phyloP scores from a whole-genome alignment of 495 filamentous ascomycete genomes.

The Aspergillus affinis region DNA sequence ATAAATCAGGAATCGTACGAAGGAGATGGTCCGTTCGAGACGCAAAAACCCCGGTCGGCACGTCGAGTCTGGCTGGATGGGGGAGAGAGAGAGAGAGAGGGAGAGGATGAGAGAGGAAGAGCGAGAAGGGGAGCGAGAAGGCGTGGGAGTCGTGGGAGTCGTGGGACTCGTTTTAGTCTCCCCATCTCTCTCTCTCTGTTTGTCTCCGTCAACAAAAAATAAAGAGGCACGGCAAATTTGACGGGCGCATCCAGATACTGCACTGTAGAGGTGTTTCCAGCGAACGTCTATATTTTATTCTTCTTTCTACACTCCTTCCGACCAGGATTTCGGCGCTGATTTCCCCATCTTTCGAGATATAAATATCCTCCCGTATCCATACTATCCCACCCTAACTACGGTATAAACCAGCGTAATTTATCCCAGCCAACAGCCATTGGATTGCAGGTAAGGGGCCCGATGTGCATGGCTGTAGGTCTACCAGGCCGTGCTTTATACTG shows the following conservation, averaged over 20 bases:
- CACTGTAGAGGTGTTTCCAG: too few species aligned
- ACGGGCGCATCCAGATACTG: too few species aligned
- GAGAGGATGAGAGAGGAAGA: conserved; percentile 8
- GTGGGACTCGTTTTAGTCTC: conserved; percentile 11
- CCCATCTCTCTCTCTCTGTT: not conserved
- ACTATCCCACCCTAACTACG: too few species aligned
- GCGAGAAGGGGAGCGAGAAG: conserved; percentile 17
- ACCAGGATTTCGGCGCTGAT: not conserved
- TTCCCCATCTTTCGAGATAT: not conserved
- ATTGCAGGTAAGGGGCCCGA: not conserved
- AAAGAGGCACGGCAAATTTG: not conserved
- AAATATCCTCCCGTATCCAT: not conserved
- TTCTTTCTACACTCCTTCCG: not conserved
- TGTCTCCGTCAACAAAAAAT: too few species aligned
- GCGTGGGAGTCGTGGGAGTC: conserved; percentile 20
- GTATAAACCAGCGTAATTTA: too few species aligned
- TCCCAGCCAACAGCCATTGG: not conserved
- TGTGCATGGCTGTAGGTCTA: not conserved
- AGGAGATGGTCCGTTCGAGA: not conserved
- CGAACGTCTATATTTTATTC: not conserved
- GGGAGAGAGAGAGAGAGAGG: conserved; percentile 13
- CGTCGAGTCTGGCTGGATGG: not conserved
- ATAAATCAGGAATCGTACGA: not conserved
- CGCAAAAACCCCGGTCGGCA: not conserved
- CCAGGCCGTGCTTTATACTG: too few species aligned